These are phyloP conservation scores for Sporobolomyces roseus DNA, from an alignment of 768 basidiomycete genomes.

Conservation along the genomic window DNA sequence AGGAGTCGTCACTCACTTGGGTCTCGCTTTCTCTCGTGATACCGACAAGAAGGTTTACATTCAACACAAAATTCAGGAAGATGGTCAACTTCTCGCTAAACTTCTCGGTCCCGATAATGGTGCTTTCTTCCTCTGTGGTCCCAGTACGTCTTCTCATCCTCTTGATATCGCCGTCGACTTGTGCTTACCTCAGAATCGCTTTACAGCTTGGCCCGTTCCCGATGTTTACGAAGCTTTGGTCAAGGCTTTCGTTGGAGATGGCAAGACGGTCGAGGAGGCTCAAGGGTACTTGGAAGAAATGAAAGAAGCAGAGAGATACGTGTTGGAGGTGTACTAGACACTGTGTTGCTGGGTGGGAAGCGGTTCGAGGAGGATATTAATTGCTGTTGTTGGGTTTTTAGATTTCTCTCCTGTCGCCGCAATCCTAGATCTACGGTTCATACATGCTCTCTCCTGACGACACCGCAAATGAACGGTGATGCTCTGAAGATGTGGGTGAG, in stretches of 20 bases:
- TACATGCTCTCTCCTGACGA: no score
- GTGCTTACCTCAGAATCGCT: no score
- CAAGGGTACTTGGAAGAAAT: slow-evolving; percentile 77
- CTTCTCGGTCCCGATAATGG: slow-evolving; percentile 67
- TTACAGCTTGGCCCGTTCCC: slow-evolving; percentile 87
- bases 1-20: slow-evolving; percentile 78
- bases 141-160: slow-evolving; percentile 78
- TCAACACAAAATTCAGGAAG: slow-evolving; percentile 95
- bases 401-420: no score
- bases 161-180: slow-evolving; percentile 45
- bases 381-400: no score
- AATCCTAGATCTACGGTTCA: no score
- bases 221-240: slow-evolving; percentile 93
- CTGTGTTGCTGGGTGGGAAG: no score
- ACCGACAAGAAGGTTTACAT: slow-evolving; percentile 91
- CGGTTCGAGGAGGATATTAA: no score
- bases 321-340: slow-evolving; percentile 68
- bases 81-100: slow-evolving; percentile 68
- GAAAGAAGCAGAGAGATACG: slow-evolving; percentile 96
- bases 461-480: no score
- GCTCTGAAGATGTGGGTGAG: no score
- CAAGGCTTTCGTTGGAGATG: slow-evolving; percentile 68
- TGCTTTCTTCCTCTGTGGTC: slow-evolving; percentile 94
- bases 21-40: slow-evolving; percentile 95
- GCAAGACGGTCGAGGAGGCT: slow-evolving; percentile 62